A percentile compares a stretch with the other conserved stretches of the same genome.
These are phyloP conservation scores for Raphanus sativus DNA, from an alignment of 345 rosid species.

Conservation along the genomic window DNA sequence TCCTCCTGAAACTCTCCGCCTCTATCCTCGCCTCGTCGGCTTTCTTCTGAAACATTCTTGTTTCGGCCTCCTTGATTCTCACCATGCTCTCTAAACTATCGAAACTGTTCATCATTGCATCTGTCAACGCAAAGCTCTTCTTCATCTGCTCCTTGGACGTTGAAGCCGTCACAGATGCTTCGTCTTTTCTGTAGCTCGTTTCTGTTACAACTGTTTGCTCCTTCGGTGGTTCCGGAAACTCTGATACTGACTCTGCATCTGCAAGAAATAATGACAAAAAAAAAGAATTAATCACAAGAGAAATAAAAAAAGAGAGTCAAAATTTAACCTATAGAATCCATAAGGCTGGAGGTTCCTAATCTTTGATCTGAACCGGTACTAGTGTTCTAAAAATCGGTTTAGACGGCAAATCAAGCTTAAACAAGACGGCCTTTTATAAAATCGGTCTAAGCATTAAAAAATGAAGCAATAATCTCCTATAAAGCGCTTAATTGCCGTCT, in stretches of 20 bases:
- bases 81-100: conserved; percentile 89
- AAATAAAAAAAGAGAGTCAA: background rate
- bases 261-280: conserved; percentile 5
- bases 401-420: background rate
- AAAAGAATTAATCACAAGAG: too few relatives aligned
- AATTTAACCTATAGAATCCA: conserved; percentile 2
- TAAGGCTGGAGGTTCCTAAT: background rate
- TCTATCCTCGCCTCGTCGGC: conserved; percentile 90
- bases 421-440: background rate
- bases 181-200: conserved; percentile 50
- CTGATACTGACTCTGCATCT: conserved; percentile 53
- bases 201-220: conserved; percentile 51
- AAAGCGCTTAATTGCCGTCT: background rate
- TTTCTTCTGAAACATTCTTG: conserved; percentile 86
- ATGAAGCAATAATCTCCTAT: background rate
- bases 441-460: background rate
- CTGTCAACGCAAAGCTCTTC: conserved; percentile 32
- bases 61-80: conserved; percentile 88
- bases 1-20: conserved; percentile 63
- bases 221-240: conserved; percentile 47
- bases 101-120: conserved; percentile 43
- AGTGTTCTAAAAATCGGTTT: background rate
- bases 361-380: background rate
- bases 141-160: conserved; percentile 42
- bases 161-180: conserved; percentile 48